phyloP scores from a whole-genome alignment of 345 rosid genomes.

The Eucalyptus tenuipes region DNA sequence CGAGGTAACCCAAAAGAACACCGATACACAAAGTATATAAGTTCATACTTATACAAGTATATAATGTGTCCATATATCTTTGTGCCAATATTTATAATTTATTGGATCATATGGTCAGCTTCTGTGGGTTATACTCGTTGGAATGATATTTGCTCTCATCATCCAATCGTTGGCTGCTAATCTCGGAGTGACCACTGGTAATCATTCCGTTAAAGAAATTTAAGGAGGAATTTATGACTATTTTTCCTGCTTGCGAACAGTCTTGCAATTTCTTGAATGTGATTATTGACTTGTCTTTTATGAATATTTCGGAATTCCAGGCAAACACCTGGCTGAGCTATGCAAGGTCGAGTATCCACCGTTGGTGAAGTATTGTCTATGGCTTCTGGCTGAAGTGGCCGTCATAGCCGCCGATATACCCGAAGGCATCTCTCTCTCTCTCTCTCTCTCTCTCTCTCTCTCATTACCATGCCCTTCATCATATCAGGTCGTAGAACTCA shows the following conservation, averaged over 20 bases:
- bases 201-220: background rate
- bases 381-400: background rate
- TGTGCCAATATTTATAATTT: background rate
- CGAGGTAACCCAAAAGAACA: conserved; percentile 21
- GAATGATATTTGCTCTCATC: conserved; percentile 48
- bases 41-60: background rate
- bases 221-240: background rate
- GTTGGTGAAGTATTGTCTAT: background rate
- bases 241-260: background rate
- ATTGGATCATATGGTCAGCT: conserved; percentile 15
- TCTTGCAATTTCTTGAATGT: background rate
- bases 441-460: background rate
- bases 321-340: conserved; percentile 46
- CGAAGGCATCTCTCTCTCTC: background rate
- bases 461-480: background rate
- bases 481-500: background rate
- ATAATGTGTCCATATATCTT: background rate
- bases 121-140: conserved; percentile 48
- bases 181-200: conserved; percentile 51
- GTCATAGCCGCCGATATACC: background rate
- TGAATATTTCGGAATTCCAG: background rate
- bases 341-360: conserved; percentile 20
- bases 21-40: background rate
- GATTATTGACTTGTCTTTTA: background rate
- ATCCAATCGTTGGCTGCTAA: conserved; percentile 67